Evolutionary conservation across 495 filamentous ascomycete genomes (phyloP).

Genomic region (Penicillium paradoxum): DNA sequence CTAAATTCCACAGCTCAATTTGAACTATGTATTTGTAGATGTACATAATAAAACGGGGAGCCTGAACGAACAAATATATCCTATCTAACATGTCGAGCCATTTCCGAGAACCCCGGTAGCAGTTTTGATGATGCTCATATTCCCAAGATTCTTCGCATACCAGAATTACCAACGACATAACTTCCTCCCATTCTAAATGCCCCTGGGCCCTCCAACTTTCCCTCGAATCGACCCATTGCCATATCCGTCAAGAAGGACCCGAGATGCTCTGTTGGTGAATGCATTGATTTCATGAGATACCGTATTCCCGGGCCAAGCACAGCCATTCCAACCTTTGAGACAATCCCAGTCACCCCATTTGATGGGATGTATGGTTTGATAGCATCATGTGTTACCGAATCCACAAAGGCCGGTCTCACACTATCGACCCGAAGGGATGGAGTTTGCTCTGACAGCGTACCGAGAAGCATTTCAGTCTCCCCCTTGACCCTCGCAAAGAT

Average conservation of each 20-base stretch:
- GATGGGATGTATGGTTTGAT: slow-evolving; percentile 42
- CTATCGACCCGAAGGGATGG: slow-evolving; percentile 44
- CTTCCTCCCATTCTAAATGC: slow-evolving; percentile 21
- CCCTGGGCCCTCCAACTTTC: slow-evolving; percentile 36
- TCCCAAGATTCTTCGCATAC: slow-evolving; percentile 15
- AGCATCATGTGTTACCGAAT: slow-evolving; percentile 40
- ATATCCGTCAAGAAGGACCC: slow-evolving; percentile 49
- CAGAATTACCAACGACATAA: slow-evolving; percentile 13
- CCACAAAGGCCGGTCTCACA: slow-evolving; percentile 52
- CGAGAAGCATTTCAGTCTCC: slow-evolving; percentile 51
- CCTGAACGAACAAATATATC: too few relatives aligned
- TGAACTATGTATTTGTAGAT: too few relatives aligned
- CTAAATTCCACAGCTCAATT: too few relatives aligned
- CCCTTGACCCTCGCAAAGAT: slow-evolving; percentile 61
- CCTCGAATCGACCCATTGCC: slow-evolving; percentile 53
- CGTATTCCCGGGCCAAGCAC: slow-evolving; percentile 7
- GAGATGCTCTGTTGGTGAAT: slow-evolving; percentile 35
- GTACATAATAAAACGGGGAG: too few relatives aligned
- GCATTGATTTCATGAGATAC: slow-evolving; percentile 8
- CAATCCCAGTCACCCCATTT: neutral
- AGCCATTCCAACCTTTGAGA: neutral
- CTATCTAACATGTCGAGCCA: neutral
- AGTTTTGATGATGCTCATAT: neutral
- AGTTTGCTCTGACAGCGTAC: slow-evolving; percentile 39
- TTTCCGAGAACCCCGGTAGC: neutral